A percentile compares a stretch with the other conserved stretches of the same genome.
phyloP scores from a whole-genome alignment of 2,329 filamentous ascomycete species.

The Lecanicillium sp. region DNA sequence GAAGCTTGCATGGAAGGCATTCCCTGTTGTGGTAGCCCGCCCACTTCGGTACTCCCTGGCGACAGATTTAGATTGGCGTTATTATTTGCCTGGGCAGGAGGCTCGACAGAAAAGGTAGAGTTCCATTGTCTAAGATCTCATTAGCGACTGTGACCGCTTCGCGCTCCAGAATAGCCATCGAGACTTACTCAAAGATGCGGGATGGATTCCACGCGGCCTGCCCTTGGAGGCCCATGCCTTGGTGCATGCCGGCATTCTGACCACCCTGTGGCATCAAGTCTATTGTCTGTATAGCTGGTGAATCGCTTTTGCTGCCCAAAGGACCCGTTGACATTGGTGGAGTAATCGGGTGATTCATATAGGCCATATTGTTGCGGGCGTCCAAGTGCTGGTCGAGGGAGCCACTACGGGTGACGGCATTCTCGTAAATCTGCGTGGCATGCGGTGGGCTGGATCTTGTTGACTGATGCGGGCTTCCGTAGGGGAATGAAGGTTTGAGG shows the following conservation, averaged over 20 bases:
- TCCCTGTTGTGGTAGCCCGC: conserved; percentile 40
- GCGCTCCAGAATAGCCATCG: too few species aligned
- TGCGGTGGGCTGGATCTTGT: conserved; percentile 55
- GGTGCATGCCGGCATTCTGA: conserved; percentile 41
- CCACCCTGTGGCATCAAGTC: conserved; percentile 60
- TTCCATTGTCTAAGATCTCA: conserved; percentile 91
- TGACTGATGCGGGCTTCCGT: conserved; percentile 66
- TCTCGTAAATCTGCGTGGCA: conserved; percentile 41
- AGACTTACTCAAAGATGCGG: conserved; percentile 78
- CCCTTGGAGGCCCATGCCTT: conserved; percentile 53
- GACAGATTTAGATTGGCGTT: conserved; percentile 43
- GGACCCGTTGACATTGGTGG: conserved; percentile 69
- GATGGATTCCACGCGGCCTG: conserved; percentile 73
- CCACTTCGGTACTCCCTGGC: conserved; percentile 45
- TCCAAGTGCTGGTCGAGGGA: conserved; percentile 49
- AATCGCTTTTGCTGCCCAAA: conserved; percentile 69
- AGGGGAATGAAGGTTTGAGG: conserved; percentile 79
- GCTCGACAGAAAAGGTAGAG: conserved; percentile 68
- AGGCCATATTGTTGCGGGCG: conserved; percentile 48
- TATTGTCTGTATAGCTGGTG: conserved; percentile 62
- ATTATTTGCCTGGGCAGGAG: conserved; percentile 31
- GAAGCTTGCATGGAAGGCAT: conserved; percentile 35
- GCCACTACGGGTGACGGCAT: conserved; percentile 33
- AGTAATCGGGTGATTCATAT: conserved; percentile 63
- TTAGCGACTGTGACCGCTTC: too few species aligned